phyloP scores from a whole-genome alignment of 164 flowering plant species.

The Buxus sempervirens region DNA sequence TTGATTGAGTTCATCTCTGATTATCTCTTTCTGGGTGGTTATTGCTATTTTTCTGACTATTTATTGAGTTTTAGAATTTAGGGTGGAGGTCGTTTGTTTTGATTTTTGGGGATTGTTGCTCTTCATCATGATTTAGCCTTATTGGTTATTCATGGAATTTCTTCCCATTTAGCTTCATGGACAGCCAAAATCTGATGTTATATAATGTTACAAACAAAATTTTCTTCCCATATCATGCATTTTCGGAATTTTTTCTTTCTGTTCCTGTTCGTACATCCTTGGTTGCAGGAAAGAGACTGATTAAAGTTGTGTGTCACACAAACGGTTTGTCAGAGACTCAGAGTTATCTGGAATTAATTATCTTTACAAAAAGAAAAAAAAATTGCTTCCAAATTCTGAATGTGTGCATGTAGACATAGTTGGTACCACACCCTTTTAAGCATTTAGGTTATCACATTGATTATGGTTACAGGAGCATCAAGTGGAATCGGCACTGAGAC shows the following conservation, averaged over 20 bases:
- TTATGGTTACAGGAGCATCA: slow-evolving; percentile 65
- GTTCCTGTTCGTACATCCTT: background rate
- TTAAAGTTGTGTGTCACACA: background rate
- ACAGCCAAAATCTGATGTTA: too few relatives aligned
- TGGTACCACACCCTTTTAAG: background rate
- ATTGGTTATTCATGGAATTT: background rate
- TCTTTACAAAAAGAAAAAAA: background rate
- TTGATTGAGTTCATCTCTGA: too few relatives aligned
- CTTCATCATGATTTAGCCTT: background rate
- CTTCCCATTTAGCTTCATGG: too few relatives aligned
- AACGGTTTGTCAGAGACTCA: too few relatives aligned
- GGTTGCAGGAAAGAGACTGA: background rate
- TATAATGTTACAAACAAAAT: too few relatives aligned
- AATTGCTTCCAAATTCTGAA: too few relatives aligned
- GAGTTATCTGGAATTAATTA: background rate
- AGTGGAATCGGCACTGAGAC: slow-evolving; percentile 85
- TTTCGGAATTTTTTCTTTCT: too few relatives aligned
- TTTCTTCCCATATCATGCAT: too few relatives aligned
- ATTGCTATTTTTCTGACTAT: too few relatives aligned
- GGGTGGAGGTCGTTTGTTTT: background rate
- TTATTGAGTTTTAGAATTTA: too few relatives aligned
- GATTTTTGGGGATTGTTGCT: background rate
- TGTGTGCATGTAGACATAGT: too few relatives aligned
- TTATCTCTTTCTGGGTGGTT: too few relatives aligned
- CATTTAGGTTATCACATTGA: background rate